These are phyloP conservation scores for Macrolepiota dolichaula DNA, from an alignment of 768 basidiomycete species.

Conservation along the genomic window DNA sequence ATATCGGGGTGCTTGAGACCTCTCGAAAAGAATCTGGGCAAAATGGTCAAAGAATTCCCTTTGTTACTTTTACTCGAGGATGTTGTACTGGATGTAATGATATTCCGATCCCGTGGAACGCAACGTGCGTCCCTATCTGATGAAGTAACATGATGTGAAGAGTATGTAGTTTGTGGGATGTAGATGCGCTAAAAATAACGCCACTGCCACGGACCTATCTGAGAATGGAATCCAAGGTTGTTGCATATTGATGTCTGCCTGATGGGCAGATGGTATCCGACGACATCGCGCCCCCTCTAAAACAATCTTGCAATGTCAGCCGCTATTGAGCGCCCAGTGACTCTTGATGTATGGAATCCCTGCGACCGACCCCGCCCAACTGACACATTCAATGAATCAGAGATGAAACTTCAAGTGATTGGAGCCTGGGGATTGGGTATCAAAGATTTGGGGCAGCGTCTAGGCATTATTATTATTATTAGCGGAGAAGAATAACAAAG, in stretches of 20 bases:
- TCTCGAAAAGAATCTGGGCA: neutral
- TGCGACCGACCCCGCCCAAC: neutral
- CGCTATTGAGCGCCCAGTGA: too few relatives aligned
- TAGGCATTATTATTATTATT: neutral
- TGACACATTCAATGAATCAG: neutral
- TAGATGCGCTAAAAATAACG: neutral
- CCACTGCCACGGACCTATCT: neutral
- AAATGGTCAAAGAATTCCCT: too few relatives aligned
- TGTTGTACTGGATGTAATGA: neutral
- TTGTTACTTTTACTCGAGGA: neutral
- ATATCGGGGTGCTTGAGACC: neutral
- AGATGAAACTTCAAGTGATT: too few relatives aligned
- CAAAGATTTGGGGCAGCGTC: neutral
- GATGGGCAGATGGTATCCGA: too few relatives aligned
- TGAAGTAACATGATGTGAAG: too few relatives aligned
- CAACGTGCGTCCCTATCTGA: neutral
- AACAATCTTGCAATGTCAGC: too few relatives aligned
- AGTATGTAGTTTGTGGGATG: neutral
- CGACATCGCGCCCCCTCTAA: too few relatives aligned
- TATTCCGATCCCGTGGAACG: neutral
- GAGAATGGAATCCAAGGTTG: neutral
- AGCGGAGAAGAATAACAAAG: neutral
- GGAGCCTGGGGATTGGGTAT: too few relatives aligned
- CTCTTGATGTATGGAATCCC: too few relatives aligned
- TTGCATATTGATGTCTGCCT: neutral